Percentiles rank a stretch among this genome's conserved stretches.
Evolutionary conservation across 116 monocot species (phyloP).

Genomic region (Trichopus zeylanicus): DNA sequence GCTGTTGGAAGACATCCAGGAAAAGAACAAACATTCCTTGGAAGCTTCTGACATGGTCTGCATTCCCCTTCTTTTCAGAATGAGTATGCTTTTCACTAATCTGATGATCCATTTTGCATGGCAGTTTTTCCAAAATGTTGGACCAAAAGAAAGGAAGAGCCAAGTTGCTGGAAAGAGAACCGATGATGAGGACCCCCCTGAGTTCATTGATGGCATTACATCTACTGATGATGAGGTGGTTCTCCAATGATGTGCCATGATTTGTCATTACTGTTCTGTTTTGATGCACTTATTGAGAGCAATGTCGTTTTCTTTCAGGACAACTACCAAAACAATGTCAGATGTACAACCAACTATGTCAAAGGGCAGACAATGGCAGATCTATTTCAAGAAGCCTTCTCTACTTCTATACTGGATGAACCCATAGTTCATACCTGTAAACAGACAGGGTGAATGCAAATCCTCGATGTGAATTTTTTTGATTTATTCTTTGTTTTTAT

Average conservation of each 20-base stretch:
- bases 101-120: neutral
- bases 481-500: neutral
- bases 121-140: constrained; percentile 18
- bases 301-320: constrained; percentile 16
- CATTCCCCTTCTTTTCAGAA: neutral
- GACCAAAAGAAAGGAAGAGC: constrained; percentile 25
- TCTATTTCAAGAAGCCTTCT: constrained; percentile 75
- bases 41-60: constrained; percentile 27
- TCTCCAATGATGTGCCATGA: neutral
- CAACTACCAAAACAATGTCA: constrained; percentile 16
- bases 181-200: constrained; percentile 43
- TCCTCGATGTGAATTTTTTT: neutral
- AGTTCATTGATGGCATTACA: constrained; percentile 24
- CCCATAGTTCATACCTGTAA: constrained; percentile 12
- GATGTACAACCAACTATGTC: constrained; percentile 19
- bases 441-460: constrained; percentile 24
- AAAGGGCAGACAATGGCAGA: constrained; percentile 67
- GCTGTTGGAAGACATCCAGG: constrained; percentile 51
- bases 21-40: constrained; percentile 12
- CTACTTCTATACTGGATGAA: constrained; percentile 16
- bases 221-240: constrained; percentile 71
- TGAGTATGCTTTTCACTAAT: neutral
- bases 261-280: neutral
- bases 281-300: neutral
- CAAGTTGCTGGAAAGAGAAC: constrained; percentile 25